Conservation (phyloP, 768 basidiomycete genomes). For the Podaxis pistillaris region DNA sequence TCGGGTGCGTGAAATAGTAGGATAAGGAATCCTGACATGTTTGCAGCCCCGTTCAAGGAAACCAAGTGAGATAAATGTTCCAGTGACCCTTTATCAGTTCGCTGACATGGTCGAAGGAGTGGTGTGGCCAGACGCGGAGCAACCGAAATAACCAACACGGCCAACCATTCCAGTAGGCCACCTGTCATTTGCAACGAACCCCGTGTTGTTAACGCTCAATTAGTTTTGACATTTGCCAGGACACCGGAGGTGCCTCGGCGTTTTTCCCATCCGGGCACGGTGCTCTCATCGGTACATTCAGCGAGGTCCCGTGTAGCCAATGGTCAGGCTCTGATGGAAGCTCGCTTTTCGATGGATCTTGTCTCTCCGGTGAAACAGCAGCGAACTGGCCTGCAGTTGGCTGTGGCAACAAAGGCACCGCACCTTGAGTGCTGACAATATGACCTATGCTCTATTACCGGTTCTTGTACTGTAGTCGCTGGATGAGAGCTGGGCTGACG, state of each 20-base stretch:
- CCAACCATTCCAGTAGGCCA: constrained; percentile 47
- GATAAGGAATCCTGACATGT: not conserved
- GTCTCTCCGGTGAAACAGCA: constrained; percentile 48
- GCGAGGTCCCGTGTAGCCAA: constrained; percentile 54
- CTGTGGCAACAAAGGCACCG: constrained; percentile 53
- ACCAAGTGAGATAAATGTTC: constrained; percentile 28
- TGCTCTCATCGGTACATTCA: constrained; percentile 50
- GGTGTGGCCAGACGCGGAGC: constrained; percentile 50
- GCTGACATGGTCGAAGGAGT: constrained; percentile 29
- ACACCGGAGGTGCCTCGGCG: constrained; percentile 46
- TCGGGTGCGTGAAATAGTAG: not conserved
- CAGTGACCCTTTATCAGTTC: not conserved
- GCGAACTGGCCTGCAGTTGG: constrained; percentile 49
- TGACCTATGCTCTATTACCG: not conserved
- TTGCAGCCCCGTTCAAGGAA: constrained; percentile 42
- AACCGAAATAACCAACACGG: constrained; percentile 42
- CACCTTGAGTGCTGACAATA: constrained; percentile 16
- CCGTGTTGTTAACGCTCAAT: not conserved
- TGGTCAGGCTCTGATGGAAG: constrained; percentile 57
- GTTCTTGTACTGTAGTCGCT: constrained; percentile 22
- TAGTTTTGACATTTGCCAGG: constrained; percentile 63
- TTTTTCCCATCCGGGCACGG: constrained; percentile 61
- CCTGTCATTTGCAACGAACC: not conserved
- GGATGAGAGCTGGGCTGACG: constrained; percentile 32
- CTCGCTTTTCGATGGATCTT: constrained; percentile 46